Conservation (phyloP, 148 eudicot species). For the Suaeda aralocaspica region DNA sequence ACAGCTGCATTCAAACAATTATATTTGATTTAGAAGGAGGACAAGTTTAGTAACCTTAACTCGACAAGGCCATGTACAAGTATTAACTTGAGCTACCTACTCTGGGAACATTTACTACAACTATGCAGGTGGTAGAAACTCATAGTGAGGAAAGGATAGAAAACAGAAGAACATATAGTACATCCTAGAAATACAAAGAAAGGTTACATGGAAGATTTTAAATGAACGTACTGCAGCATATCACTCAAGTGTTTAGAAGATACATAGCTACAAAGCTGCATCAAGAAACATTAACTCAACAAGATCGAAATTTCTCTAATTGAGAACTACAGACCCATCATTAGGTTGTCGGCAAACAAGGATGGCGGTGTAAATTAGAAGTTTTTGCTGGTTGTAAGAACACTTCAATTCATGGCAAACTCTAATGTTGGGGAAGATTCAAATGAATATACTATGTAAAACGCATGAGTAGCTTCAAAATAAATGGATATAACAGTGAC, state of each 20-base stretch:
- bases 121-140: too few species aligned
- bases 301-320: neutral
- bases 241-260: too few species aligned
- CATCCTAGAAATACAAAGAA: too few species aligned
- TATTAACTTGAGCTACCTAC: too few species aligned
- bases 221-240: too few species aligned
- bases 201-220: too few species aligned
- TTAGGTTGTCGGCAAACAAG: neutral
- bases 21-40: conserved; percentile 7
- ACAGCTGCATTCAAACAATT: conserved; percentile 41
- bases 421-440: neutral
- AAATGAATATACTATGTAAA: neutral
- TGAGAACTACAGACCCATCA: neutral
- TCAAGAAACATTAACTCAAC: neutral
- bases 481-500: neutral
- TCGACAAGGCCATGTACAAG: too few species aligned
- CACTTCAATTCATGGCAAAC: neutral
- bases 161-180: too few species aligned
- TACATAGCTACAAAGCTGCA: neutral
- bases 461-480: too few species aligned
- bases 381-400: neutral
- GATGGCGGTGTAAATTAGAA: neutral
- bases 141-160: too few species aligned
- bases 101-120: too few species aligned
- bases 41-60: neutral